Evolutionary conservation across 2,329 filamentous ascomycete genomes (phyloP), one percentile per base, ranked within the genome.

Genomic region (Fusarium compactum): DNA sequence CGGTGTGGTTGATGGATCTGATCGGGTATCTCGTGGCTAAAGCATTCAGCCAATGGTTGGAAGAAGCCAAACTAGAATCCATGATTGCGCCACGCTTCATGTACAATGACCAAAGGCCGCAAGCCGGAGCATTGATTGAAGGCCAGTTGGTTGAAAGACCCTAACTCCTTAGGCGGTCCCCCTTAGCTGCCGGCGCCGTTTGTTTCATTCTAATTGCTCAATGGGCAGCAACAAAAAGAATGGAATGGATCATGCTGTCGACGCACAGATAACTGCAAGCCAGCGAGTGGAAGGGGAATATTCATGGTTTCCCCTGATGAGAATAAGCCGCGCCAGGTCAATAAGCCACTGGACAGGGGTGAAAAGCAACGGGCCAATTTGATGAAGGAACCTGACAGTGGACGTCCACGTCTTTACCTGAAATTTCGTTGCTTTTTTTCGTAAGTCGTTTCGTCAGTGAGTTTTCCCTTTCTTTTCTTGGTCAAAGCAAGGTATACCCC

Each of bases 131-230:
- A 66, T 58, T 63, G 32, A 58, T 45, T 41, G 34, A 25, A 51
- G 45, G 18, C 47, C 47, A 43, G 47, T 44, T 53, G 18, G 29
- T 47, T 20, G 11, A 41, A 51, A 44, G 32, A 22, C 48, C 43
- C 47, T 40, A 60, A 40, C 34, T 45, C 24, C 40, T 18, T 25
- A 52, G 24, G n/a, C 40, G 27, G 44, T 38, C 58, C 25, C 24
- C 56, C 30, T 61, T 72, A 72, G 69, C 51, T 72, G 69, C 69
- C 70, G 69, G 58, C 65, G 56, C 58, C 57, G 58, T 63, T 65
- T 72, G 69, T 72, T 71, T 71, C 73, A 64, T 59, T 67, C 32
- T 74, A 64, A 73, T 74, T 75, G 64, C 67, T 71, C 71, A 70
- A 74, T 67, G 58, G 30, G 44, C 30, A 38, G 24, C 25, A 47